Evolutionary conservation across 202 grass and related monocot genomes (phyloP).

Genomic region (Bolboschoenoplectus hybrid): DNA sequence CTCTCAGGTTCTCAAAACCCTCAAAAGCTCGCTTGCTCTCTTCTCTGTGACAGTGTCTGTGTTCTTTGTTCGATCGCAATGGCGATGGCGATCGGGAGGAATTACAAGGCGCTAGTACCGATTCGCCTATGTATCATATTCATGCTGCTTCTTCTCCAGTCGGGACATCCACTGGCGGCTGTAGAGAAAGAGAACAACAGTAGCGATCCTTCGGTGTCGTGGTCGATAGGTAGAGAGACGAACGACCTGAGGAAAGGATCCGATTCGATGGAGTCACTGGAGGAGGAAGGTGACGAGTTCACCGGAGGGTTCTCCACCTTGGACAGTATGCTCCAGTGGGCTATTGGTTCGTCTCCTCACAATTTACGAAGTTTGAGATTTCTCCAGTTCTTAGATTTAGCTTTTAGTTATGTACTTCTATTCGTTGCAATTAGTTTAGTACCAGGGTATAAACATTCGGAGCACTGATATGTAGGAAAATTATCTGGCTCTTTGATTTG

Average conservation of each 20-base stretch:
- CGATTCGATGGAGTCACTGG: conserved; percentile 37
- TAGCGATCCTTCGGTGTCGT: conserved; percentile 38
- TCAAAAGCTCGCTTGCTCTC: too few species aligned
- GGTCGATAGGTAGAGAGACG: conserved; percentile 43
- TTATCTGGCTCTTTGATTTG: background rate
- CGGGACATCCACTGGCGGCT: background rate
- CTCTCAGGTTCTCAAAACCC: too few species aligned
- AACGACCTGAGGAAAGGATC: conserved; percentile 7
- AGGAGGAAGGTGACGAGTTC: conserved; percentile 54
- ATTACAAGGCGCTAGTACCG: background rate
- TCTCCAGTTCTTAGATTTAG: conserved; percentile 3
- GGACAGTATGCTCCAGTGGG: conserved; percentile 96
- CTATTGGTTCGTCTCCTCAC: conserved; percentile 56
- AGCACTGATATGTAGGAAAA: background rate
- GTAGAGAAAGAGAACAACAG: conserved; percentile 15
- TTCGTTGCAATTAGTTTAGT: background rate
- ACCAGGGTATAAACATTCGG: background rate
- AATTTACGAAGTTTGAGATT: conserved; percentile 39
- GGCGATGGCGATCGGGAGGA: conserved; percentile 14
- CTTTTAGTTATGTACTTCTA: background rate
- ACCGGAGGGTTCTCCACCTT: conserved; percentile 78
- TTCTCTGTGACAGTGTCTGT: background rate
- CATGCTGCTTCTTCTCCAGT: conserved; percentile 31
- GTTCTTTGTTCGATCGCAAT: background rate
- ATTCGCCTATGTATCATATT: conserved; percentile 4